Percentiles rank a stretch among this genome's conserved stretches.
phyloP scores from a whole-genome alignment of 2,329 filamentous ascomycete species.

The Aspergillus sp. region DNA sequence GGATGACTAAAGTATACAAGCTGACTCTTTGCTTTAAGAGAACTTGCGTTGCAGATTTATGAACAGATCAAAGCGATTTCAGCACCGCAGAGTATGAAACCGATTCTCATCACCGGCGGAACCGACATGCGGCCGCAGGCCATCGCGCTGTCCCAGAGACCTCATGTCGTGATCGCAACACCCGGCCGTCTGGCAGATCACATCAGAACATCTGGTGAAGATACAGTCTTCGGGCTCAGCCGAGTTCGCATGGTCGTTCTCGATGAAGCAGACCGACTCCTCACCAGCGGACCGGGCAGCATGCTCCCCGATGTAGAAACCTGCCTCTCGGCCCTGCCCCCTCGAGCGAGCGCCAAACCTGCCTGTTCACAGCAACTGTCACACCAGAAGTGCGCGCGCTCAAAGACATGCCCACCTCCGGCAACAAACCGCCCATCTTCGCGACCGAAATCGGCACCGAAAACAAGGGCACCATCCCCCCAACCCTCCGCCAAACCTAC shows the following conservation, averaged over 20 bases:
- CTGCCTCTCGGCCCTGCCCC: constrained; percentile 77
- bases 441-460: constrained; percentile 77
- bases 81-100: constrained; percentile 79
- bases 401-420: constrained; percentile 67
- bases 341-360: constrained; percentile 75
- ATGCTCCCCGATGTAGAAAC: constrained; percentile 95
- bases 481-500: constrained; percentile 77
- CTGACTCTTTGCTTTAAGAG: constrained; percentile 44
- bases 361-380: constrained; percentile 93
- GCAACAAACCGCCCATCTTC: constrained; percentile 72
- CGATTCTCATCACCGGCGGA: constrained; percentile 84
- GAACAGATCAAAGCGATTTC: constrained; percentile 95
- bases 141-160: constrained; percentile 72
- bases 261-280: constrained; percentile 88
- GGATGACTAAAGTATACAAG: not conserved
- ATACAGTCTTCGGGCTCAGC: constrained; percentile 77
- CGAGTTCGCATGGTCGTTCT: constrained; percentile 83
- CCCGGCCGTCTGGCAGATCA: constrained; percentile 91
- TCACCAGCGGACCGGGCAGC: constrained; percentile 69
- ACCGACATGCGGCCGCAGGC: constrained; percentile 90
- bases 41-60: constrained; percentile 91
- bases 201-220: constrained; percentile 82
- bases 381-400: constrained; percentile 86
- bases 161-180: constrained; percentile 91
- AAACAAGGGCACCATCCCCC: constrained; percentile 68